Evolutionary conservation across 2,329 filamentous ascomycete genomes (phyloP), one percentile per base, ranked within the genome.

Genomic region (Coleophoma eucalyptorum): DNA sequence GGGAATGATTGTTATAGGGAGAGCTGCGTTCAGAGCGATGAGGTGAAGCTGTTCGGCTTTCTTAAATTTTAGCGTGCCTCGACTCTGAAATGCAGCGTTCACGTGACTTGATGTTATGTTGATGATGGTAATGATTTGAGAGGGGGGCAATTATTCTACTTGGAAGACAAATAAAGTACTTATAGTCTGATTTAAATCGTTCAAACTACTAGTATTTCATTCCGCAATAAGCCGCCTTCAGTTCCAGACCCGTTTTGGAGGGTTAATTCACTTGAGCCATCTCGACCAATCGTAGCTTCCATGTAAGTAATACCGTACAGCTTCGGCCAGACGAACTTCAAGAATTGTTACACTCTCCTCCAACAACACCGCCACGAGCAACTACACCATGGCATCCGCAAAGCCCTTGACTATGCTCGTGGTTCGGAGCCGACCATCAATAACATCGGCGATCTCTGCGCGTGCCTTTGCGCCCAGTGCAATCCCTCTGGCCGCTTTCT

Each of bases 371-470:
- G 61, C 60, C 60, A 61, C 60, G 61, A 63, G 61, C 62, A 61
- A 61, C 55, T 50, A 47, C 55, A 60, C 51, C 50, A 61, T 69
- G 65, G 62, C 67, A 61, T 64, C 67, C 47, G 55, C 62, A 51
- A 66, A 64, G 63, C 64, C 65, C 50, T 53, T 68, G 48, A 65
- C 60, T 16, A 63, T 66, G 65, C 62, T 68, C 60, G 64, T 65
- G 61, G 64, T 53, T 53, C 65, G 63, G 40, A 61, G 58, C 59
- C 63, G 63, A 20, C 61, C 66, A 31, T 49, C 63, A 47, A 55
- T 56, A 16, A 56, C 55, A 45, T 53, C 65, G n/a, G 52, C 62
- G 43, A 57, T 49, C 37, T 52, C 56, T 26, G 54, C 61, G 34
- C 60, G 62, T 48, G 55, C 59, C 46, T 58, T 62, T 35, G 48